phyloP scores from a whole-genome alignment of 805 yeast genomes.

The Nakazawaea pomicola region DNA sequence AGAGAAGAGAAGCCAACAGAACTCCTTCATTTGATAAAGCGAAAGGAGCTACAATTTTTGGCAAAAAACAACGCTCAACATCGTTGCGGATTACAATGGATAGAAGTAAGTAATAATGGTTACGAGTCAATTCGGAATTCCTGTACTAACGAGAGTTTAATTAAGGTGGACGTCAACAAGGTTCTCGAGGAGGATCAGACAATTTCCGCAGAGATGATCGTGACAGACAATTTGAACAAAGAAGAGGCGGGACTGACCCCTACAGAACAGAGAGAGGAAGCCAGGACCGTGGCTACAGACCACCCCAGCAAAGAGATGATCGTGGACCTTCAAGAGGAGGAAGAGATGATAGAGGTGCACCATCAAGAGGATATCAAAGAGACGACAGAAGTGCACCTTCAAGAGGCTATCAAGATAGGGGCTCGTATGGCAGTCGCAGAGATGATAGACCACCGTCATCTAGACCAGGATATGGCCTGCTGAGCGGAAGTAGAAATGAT shows the following conservation, averaged over 20 bases:
- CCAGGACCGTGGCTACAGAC: too few relatives aligned
- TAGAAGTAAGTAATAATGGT: background rate
- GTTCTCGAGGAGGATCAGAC: background rate
- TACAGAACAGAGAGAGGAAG: background rate
- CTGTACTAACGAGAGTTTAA: background rate
- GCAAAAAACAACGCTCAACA: too few relatives aligned
- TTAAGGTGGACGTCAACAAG: background rate
- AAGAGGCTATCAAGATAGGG: constrained; percentile 9
- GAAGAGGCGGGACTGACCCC: background rate
- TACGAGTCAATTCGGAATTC: background rate
- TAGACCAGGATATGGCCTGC: too few relatives aligned
- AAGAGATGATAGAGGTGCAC: constrained; percentile 10
- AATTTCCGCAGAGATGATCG: background rate
- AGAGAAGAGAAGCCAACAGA: too few relatives aligned
- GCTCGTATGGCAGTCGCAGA: too few relatives aligned
- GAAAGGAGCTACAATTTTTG: too few relatives aligned
- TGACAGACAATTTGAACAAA: constrained; percentile 2
- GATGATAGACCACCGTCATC: too few relatives aligned
- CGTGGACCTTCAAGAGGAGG: background rate
- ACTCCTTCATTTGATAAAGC: too few relatives aligned
- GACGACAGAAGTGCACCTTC: constrained; percentile 9
- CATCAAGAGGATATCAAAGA: constrained; percentile 12
- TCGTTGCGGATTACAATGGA: background rate
- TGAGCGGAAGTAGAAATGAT: constrained; percentile 11
- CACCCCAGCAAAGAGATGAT: background rate